Percentiles rank a stretch among this genome's conserved stretches.
Conservation (phyloP, 176 grass and related monocot genomes). For the Microstegium vimineum region DNA sequence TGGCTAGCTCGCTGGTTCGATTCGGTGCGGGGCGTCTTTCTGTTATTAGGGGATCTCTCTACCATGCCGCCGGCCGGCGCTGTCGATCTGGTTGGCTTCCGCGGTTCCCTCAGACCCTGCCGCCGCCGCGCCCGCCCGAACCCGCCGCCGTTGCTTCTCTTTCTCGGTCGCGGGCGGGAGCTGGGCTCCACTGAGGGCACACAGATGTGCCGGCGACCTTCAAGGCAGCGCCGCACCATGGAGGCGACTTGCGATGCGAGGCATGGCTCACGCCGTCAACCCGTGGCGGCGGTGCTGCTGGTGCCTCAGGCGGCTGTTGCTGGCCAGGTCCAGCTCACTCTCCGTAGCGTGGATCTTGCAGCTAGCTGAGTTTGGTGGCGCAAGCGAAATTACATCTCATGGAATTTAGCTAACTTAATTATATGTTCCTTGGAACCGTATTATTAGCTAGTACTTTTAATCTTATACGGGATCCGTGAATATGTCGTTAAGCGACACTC, state of each 20-base stretch:
- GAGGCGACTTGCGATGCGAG: neutral
- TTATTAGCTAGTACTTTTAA: neutral
- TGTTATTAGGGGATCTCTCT: neutral
- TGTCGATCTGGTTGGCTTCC: neutral
- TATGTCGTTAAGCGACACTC: neutral
- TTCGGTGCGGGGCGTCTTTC: neutral
- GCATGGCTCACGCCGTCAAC: too few species aligned
- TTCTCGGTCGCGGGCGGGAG: neutral
- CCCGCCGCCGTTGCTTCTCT: neutral
- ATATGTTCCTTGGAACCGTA: neutral
- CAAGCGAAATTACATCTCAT: too few species aligned
- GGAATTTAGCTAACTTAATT: neutral
- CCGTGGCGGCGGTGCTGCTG: neutral
- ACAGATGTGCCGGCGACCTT: neutral
- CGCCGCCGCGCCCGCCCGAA: neutral
- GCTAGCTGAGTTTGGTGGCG: too few species aligned
- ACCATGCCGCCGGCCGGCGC: neutral
- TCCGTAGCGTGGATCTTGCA: neutral
- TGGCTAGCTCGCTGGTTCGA: neutral
- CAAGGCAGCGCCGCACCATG: neutral
- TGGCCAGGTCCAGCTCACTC: neutral
- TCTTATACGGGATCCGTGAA: neutral
- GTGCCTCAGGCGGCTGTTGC: neutral
- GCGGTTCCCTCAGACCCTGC: neutral
- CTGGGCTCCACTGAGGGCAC: neutral